phyloP scores from a whole-genome alignment of 106 monocot species.

The Dendrobium huoshanense region DNA sequence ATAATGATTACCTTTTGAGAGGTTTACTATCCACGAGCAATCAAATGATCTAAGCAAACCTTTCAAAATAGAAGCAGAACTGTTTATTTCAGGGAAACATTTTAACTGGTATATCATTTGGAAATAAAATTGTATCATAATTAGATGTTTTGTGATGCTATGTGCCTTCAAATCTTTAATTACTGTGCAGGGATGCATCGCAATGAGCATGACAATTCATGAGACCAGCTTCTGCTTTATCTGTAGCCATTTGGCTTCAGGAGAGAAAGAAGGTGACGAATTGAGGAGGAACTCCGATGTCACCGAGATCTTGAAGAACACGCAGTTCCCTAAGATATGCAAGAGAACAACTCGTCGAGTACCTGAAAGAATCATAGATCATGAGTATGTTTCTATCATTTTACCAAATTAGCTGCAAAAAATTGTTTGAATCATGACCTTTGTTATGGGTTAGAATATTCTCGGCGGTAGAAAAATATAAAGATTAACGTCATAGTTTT shows the following conservation, averaged over 20 bases:
- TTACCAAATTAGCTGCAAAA: not conserved
- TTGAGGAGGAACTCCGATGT: constrained; percentile 86
- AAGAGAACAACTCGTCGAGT: constrained; percentile 44
- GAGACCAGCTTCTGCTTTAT: constrained; percentile 82
- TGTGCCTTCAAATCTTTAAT: not conserved
- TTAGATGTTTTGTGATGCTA: not conserved
- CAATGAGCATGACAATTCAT: constrained; percentile 86
- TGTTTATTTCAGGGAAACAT: too few species aligned
- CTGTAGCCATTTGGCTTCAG: constrained; percentile 91
- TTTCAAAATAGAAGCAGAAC: not conserved
- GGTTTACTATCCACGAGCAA: too few species aligned
- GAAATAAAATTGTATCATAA: not conserved
- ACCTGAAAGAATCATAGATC: constrained; percentile 79
- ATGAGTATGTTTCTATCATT: constrained; percentile 51
- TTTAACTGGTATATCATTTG: too few species aligned
- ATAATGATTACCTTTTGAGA: too few species aligned
- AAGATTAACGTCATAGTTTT: too few species aligned
- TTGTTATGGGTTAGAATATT: too few species aligned
- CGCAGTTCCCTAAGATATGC: constrained; percentile 76
- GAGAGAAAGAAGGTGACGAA: constrained; percentile 96
- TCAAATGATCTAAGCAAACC: not conserved
- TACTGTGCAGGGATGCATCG: constrained; percentile 73
- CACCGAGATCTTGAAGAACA: constrained; percentile 78
- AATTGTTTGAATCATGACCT: too few species aligned
- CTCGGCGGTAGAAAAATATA: too few species aligned